Evolutionary conservation across 306 rosid genomes (phyloP).

Genomic region (Mimosa bimucronata): DNA sequence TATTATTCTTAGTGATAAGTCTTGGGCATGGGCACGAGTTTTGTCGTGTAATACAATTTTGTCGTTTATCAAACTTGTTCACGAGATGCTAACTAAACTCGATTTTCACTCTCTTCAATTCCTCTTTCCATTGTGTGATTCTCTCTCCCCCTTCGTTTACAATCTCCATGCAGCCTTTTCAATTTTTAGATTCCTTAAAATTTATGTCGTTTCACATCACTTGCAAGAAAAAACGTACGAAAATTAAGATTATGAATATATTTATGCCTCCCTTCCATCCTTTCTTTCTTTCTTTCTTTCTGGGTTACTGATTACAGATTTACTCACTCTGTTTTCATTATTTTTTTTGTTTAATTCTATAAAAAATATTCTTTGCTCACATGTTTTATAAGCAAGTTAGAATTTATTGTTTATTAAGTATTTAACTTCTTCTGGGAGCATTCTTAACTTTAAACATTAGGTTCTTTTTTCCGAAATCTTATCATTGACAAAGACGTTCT

Average conservation of each 20-base stretch:
- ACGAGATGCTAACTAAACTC: conserved; percentile 21
- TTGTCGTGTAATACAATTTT: conserved; percentile 40
- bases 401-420: not conserved
- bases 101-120: not conserved
- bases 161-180: not conserved
- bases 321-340: not conserved
- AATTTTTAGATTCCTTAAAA: not conserved
- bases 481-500: not conserved
- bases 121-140: not conserved
- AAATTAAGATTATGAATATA: not conserved
- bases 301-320: not conserved
- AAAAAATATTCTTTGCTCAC: not conserved
- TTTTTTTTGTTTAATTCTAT: no score
- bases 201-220: not conserved
- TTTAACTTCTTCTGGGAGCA: no score
- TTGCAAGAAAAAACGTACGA: not conserved
- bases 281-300: not conserved
- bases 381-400: not conserved
- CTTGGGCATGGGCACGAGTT: conserved; percentile 30
- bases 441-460: not conserved
- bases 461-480: not conserved
- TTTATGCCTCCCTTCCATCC: not conserved
- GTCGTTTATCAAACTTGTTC: conserved; percentile 23
- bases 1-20: not conserved
- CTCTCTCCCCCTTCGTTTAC: not conserved